These are phyloP conservation scores for Scedosporium aurantiacum DNA, from an alignment of 2,329 filamentous ascomycete species.

Conservation along the genomic window DNA sequence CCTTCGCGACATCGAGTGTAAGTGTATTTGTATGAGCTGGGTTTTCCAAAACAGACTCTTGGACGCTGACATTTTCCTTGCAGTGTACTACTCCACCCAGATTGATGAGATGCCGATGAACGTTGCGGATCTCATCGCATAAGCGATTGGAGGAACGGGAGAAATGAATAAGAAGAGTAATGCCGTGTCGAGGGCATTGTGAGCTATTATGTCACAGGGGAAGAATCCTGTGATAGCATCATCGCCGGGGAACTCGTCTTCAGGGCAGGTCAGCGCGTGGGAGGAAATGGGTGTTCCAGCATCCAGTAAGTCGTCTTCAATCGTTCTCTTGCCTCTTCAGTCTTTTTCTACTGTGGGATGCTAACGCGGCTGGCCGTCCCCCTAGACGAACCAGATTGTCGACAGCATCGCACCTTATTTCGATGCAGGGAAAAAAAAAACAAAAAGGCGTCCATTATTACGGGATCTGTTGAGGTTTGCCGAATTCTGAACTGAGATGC, in stretches of 20 bases:
- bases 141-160: slow-evolving; percentile 12
- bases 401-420: background rate
- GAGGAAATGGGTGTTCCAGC: slow-evolving; percentile 10
- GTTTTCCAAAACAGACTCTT: background rate
- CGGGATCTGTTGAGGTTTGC: background rate
- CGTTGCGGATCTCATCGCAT: slow-evolving; percentile 52
- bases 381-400: too few species aligned
- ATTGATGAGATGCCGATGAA: slow-evolving; percentile 99
- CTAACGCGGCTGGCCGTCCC: too few species aligned
- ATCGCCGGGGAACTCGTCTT: background rate
- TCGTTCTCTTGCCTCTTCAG: slow-evolving; percentile 6
- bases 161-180: background rate
- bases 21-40: slow-evolving; percentile 22
- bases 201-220: background rate
- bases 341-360: too few species aligned
- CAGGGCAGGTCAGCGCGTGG: background rate
- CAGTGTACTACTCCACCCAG: slow-evolving; percentile 90
- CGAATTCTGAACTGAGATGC: background rate
- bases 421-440: background rate
- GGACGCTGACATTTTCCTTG: background rate
- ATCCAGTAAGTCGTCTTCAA: slow-evolving; percentile 4
- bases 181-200: background rate
- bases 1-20: slow-evolving; percentile 88
- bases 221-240: background rate
- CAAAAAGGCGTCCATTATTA: background rate